Evolutionary conservation across 768 basidiomycete species (phyloP).

Genomic region (Mycena kentingensis): DNA sequence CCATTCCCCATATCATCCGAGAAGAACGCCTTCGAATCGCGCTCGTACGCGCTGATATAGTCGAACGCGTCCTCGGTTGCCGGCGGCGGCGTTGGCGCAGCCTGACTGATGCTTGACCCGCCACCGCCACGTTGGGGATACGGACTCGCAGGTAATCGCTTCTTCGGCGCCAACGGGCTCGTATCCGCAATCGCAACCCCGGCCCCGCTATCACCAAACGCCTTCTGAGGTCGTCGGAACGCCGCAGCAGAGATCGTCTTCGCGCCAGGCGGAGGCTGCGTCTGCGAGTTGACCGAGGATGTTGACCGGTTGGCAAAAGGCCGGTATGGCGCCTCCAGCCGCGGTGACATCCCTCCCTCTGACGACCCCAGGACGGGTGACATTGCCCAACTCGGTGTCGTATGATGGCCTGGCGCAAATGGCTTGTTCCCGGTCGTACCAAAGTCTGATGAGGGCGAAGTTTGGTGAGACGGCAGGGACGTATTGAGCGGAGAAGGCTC

Average conservation of each 20-base stretch:
- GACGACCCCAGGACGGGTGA: constrained; percentile 1
- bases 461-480: constrained; percentile 2
- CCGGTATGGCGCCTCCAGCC: constrained; percentile 29
- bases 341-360: constrained; percentile 20
- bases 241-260: constrained; percentile 78
- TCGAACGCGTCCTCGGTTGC: constrained; percentile 53
- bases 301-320: constrained; percentile 34
- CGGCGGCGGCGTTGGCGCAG: constrained; percentile 15
- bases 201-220: constrained; percentile 33
- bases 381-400: constrained; percentile 20
- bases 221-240: constrained; percentile 56
- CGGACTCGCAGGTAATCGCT: constrained; percentile 50
- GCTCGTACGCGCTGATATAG: constrained; percentile 58
- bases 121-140: constrained; percentile 30
- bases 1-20: constrained; percentile 14
- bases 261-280: constrained; percentile 35
- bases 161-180: constrained; percentile 51
- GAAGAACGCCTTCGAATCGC: constrained; percentile 20
- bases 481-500: constrained; percentile 22
- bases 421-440: constrained; percentile 7
- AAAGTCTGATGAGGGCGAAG: constrained; percentile 13
- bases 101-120: constrained; percentile 3
- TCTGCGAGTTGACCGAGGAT: constrained; percentile 33
- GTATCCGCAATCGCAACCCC: constrained; percentile 42
- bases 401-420: constrained; percentile 9